These are phyloP conservation scores for Ligustrum vulgare DNA, from an alignment of 257 asterid genomes.

Conservation along the genomic window DNA sequence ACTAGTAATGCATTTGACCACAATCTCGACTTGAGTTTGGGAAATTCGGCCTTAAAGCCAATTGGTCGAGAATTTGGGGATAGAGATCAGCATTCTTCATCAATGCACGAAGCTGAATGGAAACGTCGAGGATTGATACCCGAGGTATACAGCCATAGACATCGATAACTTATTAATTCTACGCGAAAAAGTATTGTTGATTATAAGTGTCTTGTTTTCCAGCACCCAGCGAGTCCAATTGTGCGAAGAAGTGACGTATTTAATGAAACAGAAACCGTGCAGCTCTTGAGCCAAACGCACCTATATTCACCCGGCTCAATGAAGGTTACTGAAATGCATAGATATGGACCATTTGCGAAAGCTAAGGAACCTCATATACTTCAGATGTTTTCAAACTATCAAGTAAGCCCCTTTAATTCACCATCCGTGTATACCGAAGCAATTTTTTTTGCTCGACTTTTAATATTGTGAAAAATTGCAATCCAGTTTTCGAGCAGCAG, in stretches of 20 bases:
- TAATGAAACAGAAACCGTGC: constrained; percentile 59
- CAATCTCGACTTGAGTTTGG: constrained; percentile 82
- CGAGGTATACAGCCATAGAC: constrained; percentile 35
- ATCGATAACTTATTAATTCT: too few relatives aligned
- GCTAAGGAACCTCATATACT: constrained; percentile 39
- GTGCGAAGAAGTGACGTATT: constrained; percentile 42
- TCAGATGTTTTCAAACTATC: constrained; percentile 45
- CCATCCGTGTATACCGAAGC: neutral
- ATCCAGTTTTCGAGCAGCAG: constrained; percentile 54
- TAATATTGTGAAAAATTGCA: constrained; percentile 12
- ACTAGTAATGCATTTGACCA: constrained; percentile 50
- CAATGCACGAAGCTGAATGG: constrained; percentile 53
- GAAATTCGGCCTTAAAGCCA: constrained; percentile 51
- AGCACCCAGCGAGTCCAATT: constrained; percentile 16
- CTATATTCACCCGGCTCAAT: constrained; percentile 50
- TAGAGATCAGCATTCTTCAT: constrained; percentile 35
- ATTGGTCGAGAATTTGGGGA: constrained; percentile 22
- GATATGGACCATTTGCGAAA: constrained; percentile 35
- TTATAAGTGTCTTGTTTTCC: constrained; percentile 1
- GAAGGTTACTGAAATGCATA: constrained; percentile 37
- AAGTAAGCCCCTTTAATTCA: constrained; percentile 24
- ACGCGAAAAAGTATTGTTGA: neutral
- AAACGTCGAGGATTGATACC: constrained; percentile 45
- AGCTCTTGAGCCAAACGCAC: constrained; percentile 66
- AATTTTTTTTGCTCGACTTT: neutral